Base-by-base conservation (phyloP, 2,329 filamentous ascomycete genomes). In the Microcyclospora pomicola region DNA sequence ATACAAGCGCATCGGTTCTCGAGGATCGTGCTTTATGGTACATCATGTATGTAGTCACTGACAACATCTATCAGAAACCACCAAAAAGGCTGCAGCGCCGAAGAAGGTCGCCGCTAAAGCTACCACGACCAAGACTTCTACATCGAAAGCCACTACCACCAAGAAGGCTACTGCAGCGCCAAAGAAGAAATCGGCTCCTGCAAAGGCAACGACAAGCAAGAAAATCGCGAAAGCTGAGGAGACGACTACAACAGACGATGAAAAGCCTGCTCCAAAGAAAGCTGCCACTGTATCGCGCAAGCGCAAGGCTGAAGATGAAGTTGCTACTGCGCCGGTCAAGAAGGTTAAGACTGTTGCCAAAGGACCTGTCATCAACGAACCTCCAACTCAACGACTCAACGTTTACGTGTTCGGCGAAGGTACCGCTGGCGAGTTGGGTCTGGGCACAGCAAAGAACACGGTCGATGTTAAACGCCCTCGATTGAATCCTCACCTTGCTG, bases 321-420 rank as follows among this genome's bases (percentile, higher is more conserved):
- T 40, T 37, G 34, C 43, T 30, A 31, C 42, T 24, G 36, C 43
- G 15, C 40, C 51, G 15, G 49, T 38, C 39, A 54, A 53, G 44
- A 52, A 54, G 44, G 43, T 42, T 39, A 50, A 48, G 36, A 39
- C 41, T 11, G 38, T 49, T 27, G 19, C 24, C 36, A 50, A 52
- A 38, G 50, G 50, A 30, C 38, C 45, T 6, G 53, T 69, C 42
- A 75, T 82, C 63, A 87, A 86, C 59, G 56, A 71, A 16, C 66
- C 71, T 10, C 80, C 80, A 5, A 73, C 67, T 0, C 59, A 74
- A 47, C 64, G 67, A 19, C 68, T 88, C 42, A 77, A 87, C 51
- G 66, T 91, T 43, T 88, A 77, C 53, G 80, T 87, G 37, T 87
- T 84, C 49, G 84, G 83, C 36, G 81, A 85, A 58, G 83, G 82